Evolutionary conservation across 169 alveolate genomes (phyloP).

Genomic region (Plasmodium gonderi): DNA sequence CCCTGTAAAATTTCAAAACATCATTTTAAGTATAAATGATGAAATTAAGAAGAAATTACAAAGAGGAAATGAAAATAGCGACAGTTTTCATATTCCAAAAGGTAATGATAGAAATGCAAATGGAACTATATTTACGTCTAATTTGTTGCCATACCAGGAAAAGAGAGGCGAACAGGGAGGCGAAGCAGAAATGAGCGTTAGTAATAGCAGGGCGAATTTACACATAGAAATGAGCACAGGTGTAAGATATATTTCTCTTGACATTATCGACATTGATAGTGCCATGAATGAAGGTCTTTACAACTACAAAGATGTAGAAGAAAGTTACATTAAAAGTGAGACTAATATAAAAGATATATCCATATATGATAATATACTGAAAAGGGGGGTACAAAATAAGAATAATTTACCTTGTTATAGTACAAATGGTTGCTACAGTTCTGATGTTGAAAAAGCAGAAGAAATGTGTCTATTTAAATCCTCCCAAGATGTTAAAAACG

Average conservation of each 20-base stretch:
- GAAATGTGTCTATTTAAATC: slow-evolving; percentile 22
- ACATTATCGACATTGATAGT: slow-evolving; percentile 33
- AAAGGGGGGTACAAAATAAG: slow-evolving; percentile 7
- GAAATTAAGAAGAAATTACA: neutral
- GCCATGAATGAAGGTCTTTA: slow-evolving; percentile 55
- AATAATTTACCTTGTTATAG: neutral
- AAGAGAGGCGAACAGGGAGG: neutral
- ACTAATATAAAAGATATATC: slow-evolving; percentile 31
- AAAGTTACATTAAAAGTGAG: slow-evolving; percentile 44
- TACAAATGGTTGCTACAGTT: neutral
- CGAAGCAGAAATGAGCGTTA: neutral
- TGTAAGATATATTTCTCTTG: slow-evolving; percentile 31
- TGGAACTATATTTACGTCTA: neutral
- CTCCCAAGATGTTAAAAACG: slow-evolving; percentile 53
- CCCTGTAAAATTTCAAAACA: neutral
- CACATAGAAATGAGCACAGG: slow-evolving; percentile 15
- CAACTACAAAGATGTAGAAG: slow-evolving; percentile 42
- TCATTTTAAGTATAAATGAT: neutral
- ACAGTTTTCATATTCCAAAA: neutral
- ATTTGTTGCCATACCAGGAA: neutral
- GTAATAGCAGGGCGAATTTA: slow-evolving; percentile 36
- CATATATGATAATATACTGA: slow-evolving; percentile 20
- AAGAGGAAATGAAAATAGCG: neutral
- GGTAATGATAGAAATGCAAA: neutral
- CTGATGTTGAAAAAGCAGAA: neutral